Evolutionary conservation across 805 yeast species (phyloP).

Genomic region (Yarrowia sp.): DNA sequence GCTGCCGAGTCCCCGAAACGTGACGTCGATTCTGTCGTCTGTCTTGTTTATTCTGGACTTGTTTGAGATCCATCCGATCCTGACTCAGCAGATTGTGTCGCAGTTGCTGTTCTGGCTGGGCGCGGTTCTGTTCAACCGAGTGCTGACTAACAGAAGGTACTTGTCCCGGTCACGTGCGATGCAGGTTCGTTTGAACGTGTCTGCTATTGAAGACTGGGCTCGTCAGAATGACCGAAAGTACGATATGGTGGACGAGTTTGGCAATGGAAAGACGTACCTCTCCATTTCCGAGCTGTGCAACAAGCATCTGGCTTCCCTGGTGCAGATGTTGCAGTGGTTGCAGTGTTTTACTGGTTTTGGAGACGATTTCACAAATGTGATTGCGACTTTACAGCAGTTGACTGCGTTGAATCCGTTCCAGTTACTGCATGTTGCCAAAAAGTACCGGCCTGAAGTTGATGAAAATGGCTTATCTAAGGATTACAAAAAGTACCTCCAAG

Average conservation of each 20-base stretch:
- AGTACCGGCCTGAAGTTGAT: constrained; percentile 79
- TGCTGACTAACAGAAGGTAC: constrained; percentile 64
- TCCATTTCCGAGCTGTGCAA: constrained; percentile 65
- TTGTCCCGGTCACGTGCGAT: constrained; percentile 80
- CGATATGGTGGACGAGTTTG: constrained; percentile 36
- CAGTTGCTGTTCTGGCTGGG: constrained; percentile 78
- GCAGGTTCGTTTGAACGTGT: constrained; percentile 82
- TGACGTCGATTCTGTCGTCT: constrained; percentile 86
- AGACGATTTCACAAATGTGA: constrained; percentile 46
- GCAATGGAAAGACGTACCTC: constrained; percentile 43
- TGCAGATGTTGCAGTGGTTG: constrained; percentile 83
- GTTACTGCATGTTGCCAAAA: constrained; percentile 63
- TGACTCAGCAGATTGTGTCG: constrained; percentile 75
- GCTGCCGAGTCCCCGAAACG: constrained; percentile 83
- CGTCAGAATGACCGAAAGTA: constrained; percentile 61
- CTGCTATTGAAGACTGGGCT: constrained; percentile 91
- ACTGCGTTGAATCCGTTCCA: constrained; percentile 68
- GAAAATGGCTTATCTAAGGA: constrained; percentile 64
- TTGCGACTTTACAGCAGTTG: constrained; percentile 52
- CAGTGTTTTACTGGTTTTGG: constrained; percentile 76
- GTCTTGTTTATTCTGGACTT: constrained; percentile 78
- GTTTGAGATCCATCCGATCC: constrained; percentile 73
- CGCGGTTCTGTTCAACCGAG: constrained; percentile 66
- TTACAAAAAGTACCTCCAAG: constrained; percentile 47
- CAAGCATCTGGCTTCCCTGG: constrained; percentile 64